phyloP scores from a whole-genome alignment of 306 rosid species.

The Sindora glabra region DNA sequence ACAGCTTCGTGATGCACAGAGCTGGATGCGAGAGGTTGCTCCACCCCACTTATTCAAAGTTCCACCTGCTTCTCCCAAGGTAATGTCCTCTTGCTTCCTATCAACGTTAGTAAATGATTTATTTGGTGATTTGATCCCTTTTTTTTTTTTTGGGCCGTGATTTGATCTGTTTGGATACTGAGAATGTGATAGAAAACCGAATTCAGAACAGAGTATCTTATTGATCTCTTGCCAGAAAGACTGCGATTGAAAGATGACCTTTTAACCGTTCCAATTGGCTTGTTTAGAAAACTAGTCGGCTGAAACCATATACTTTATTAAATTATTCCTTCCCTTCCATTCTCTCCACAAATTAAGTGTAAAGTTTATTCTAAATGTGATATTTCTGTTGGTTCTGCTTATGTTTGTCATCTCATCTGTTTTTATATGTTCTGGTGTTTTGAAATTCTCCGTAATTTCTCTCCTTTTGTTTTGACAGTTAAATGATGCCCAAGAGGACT shows the following conservation, averaged over 20 bases:
- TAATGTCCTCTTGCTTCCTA: slow-evolving; percentile 37
- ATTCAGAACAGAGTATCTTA: neutral
- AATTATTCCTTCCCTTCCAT: neutral
- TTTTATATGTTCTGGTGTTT: neutral
- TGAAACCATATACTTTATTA: too few species aligned
- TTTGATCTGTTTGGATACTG: slow-evolving; percentile 16
- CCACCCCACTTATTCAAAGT: slow-evolving; percentile 58
- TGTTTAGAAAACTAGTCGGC: too few species aligned
- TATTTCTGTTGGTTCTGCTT: neutral
- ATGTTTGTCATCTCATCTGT: neutral
- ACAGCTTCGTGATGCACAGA: slow-evolving; percentile 57
- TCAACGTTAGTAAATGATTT: neutral
- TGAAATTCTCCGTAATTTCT: slow-evolving; percentile 36
- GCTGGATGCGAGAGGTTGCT: slow-evolving; percentile 74
- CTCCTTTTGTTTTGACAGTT: slow-evolving; percentile 52
- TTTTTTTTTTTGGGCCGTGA: too few species aligned
- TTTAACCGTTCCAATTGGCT: neutral
- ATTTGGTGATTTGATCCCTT: neutral
- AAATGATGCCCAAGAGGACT: slow-evolving; percentile 27
- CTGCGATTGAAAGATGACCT: too few species aligned
- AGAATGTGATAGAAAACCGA: slow-evolving; percentile 1
- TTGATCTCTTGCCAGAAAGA: neutral
- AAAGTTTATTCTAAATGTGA: neutral
- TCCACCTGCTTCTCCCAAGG: slow-evolving; percentile 66
- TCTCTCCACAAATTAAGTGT: neutral